Evolutionary conservation across 352 stramenopile species (phyloP).

Genomic region (Phytopythium ostracodes): DNA sequence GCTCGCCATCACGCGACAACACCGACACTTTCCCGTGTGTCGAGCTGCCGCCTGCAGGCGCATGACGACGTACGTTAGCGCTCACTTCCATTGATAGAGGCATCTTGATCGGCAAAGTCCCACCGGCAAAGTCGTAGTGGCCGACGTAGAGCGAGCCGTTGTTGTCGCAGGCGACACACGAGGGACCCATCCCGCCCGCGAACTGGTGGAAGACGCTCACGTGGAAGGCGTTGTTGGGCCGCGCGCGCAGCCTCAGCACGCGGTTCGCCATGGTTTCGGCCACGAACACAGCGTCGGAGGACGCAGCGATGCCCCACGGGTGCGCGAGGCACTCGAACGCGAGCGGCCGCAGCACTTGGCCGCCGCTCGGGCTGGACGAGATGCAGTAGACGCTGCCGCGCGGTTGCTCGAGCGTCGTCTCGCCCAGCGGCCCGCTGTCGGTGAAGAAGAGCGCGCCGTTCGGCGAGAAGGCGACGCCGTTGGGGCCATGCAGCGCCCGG

Average conservation of each 20-base stretch:
- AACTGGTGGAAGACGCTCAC: slow-evolving; percentile 84
- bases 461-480: slow-evolving; percentile 48
- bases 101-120: not conserved
- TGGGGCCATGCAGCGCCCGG: slow-evolving; percentile 66
- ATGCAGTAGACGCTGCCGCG: slow-evolving; percentile 80
- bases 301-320: slow-evolving; percentile 59
- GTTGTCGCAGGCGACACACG: slow-evolving; percentile 59
- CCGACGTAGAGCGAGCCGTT: slow-evolving; percentile 71
- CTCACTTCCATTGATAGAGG: not conserved
- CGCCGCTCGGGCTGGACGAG: slow-evolving; percentile 49
- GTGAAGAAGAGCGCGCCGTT: slow-evolving; percentile 81
- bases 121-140: slow-evolving; percentile 81
- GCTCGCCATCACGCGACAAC: slow-evolving; percentile 38
- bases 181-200: slow-evolving; percentile 70
- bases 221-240: slow-evolving; percentile 66
- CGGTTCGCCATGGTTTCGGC: slow-evolving; percentile 83
- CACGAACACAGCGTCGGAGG: slow-evolving; percentile 48
- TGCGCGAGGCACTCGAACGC: slow-evolving; percentile 76
- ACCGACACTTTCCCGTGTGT: slow-evolving; percentile 63
- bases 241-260: slow-evolving; percentile 60
- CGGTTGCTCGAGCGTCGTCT: slow-evolving; percentile 81
- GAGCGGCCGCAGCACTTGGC: slow-evolving; percentile 70
- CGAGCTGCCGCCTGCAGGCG: slow-evolving; percentile 18
- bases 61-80: not conserved
- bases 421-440: slow-evolving; percentile 77